Evolutionary conservation across 768 basidiomycete genomes (phyloP).

Genomic region (Cystofilobasidium bisporidii): DNA sequence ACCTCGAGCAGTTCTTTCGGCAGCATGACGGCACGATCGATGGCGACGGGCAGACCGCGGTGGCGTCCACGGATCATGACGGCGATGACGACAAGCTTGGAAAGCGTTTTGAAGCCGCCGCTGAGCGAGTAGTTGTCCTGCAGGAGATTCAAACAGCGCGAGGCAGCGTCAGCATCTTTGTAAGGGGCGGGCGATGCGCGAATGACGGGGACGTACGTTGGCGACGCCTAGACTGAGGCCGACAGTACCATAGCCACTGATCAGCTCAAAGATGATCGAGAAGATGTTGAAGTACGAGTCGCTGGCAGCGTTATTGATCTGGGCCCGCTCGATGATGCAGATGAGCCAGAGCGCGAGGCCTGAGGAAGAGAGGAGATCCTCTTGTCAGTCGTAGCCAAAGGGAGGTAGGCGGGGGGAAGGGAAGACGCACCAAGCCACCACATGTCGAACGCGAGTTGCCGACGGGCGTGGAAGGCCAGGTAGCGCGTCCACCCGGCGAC

Average conservation of each 20-base stretch:
- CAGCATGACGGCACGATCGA: conserved; percentile 73
- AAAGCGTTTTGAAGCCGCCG: conserved; percentile 65
- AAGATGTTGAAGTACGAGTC: conserved; percentile 76
- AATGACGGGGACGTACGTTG: conserved; percentile 47
- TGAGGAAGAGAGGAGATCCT: no score
- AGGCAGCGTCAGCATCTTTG: neutral
- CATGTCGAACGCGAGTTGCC: conserved; percentile 66
- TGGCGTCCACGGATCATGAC: conserved; percentile 95
- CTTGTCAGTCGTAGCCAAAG: no score
- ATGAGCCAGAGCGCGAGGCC: conserved; percentile 72
- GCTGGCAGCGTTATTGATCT: conserved; percentile 50
- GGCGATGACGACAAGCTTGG: conserved; percentile 72
- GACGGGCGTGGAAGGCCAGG: conserved; percentile 65
- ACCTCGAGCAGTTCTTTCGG: conserved; percentile 50
- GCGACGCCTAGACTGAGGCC: conserved; percentile 83
- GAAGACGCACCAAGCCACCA: conserved; percentile 46
- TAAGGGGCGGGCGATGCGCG: conserved; percentile 14
- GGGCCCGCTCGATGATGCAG: conserved; percentile 76
- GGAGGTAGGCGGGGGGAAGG: neutral
- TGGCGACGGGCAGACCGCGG: conserved; percentile 75
- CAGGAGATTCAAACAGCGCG: no score
- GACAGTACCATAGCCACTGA: conserved; percentile 52
- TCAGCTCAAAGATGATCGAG: conserved; percentile 53
- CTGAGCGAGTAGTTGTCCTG: conserved; percentile 74
- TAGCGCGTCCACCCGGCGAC: conserved; percentile 32